phyloP scores from a whole-genome alignment of 345 rosid species.

The Acer negundo region DNA sequence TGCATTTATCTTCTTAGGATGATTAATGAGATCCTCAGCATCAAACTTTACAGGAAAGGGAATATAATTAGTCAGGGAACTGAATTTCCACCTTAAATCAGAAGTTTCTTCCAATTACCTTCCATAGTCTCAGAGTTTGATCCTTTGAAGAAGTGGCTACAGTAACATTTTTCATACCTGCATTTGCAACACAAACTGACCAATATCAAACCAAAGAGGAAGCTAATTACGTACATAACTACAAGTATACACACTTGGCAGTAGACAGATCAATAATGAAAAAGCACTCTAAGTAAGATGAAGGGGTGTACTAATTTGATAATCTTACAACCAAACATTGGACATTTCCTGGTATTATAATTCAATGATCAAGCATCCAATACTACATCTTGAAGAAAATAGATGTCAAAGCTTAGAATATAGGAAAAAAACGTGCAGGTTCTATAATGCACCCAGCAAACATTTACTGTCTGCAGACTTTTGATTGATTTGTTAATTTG shows the following conservation, averaged over 20 bases:
- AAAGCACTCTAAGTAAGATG: not conserved
- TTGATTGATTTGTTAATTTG: not conserved
- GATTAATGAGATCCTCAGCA: slow-evolving; percentile 37
- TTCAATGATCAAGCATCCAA: not conserved
- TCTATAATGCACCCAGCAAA: not conserved
- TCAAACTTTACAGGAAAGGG: slow-evolving; percentile 47
- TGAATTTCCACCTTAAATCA: slow-evolving; percentile 14
- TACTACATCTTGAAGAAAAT: not conserved
- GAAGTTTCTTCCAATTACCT: slow-evolving; percentile 52
- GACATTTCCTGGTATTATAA: not conserved
- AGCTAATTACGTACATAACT: not conserved
- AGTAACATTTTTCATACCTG: slow-evolving; percentile 51
- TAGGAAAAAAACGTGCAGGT: not conserved
- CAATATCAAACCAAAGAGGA: slow-evolving; percentile 3
- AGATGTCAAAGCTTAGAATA: not conserved
- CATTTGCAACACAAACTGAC: slow-evolving; percentile 14
- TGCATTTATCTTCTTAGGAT: slow-evolving; percentile 54
- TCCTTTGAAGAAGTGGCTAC: slow-evolving; percentile 95
- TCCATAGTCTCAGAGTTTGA: slow-evolving; percentile 84
- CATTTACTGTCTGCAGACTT: not conserved
- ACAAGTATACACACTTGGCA: not conserved
- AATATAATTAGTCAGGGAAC: slow-evolving; percentile 16
- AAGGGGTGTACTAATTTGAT: not conserved
- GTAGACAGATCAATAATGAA: not conserved
- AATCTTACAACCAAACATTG: not conserved